phyloP scores from a whole-genome alignment of 2,329 filamentous ascomycete genomes.

The Claviceps fusiformis region DNA sequence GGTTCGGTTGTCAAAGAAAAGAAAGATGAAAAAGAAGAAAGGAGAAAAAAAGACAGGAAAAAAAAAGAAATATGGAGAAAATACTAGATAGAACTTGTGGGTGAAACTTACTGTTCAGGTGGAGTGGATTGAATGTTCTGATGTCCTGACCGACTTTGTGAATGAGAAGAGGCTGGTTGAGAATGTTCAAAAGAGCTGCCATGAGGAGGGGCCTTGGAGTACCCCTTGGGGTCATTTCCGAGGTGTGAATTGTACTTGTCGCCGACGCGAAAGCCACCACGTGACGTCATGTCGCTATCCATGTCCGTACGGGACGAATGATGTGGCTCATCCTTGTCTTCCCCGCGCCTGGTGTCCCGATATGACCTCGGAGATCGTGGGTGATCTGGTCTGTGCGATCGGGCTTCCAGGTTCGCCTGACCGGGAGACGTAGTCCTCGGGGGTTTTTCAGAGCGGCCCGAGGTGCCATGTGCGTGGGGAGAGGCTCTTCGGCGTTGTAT shows the following conservation, averaged over 20 bases:
- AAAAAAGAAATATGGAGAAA: background rate
- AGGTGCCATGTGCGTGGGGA: conserved; percentile 6
- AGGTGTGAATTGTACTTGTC: conserved; percentile 25
- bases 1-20: too few relatives aligned
- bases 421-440: conserved; percentile 8
- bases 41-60: too few relatives aligned
- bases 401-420: background rate
- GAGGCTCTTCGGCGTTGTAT: conserved; percentile 3
- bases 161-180: conserved; percentile 30
- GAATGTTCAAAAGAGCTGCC: conserved; percentile 31
- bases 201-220: conserved; percentile 29
- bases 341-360: conserved; percentile 16
- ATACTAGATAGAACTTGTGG: background rate
- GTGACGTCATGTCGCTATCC: conserved; percentile 35
- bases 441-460: conserved; percentile 13
- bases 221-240: conserved; percentile 22
- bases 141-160: conserved; percentile 24
- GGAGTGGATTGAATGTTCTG: conserved; percentile 21
- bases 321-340: conserved; percentile 16
- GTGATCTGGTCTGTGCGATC: conserved; percentile 5
- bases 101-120: conserved; percentile 26
- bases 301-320: conserved; percentile 35
- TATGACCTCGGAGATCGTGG: conserved; percentile 16
- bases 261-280: conserved; percentile 29
- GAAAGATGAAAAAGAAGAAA: too few relatives aligned